Percentiles rank a stretch among this genome's conserved stretches.
These are phyloP conservation scores for Thuidium tamariscinum DNA, from an alignment of 225 moss, liverwort and hornwort species.

Conservation along the genomic window DNA sequence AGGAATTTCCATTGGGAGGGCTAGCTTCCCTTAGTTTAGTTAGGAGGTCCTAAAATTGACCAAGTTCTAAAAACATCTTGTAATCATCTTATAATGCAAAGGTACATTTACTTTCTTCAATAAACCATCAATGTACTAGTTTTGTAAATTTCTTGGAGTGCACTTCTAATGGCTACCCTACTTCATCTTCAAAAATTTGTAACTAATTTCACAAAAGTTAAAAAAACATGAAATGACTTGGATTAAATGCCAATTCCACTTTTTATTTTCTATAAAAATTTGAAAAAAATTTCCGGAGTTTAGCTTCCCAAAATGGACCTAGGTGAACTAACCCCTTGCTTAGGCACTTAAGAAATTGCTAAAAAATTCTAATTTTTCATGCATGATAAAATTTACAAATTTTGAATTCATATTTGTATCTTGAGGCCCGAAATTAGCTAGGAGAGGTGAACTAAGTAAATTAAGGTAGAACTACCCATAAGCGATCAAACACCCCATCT, in stretches of 20 bases:
- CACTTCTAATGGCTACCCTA: background rate
- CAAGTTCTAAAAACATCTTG: accelerated
- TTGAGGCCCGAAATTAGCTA: too few relatives aligned
- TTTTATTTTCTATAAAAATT: background rate
- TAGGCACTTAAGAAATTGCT: too few relatives aligned
- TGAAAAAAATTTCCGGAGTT: background rate
- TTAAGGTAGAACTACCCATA: too few relatives aligned
- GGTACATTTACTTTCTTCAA: background rate
- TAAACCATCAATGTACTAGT: background rate
- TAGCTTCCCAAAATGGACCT: too few relatives aligned
- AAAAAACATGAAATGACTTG: background rate
- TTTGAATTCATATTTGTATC: too few relatives aligned
- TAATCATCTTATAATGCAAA: background rate
- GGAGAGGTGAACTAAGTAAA: too few relatives aligned
- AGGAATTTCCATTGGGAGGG: accelerated
- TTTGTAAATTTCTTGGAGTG: accelerated
- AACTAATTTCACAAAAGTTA: background rate
- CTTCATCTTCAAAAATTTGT: background rate
- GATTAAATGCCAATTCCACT: background rate
- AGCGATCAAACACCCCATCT: too few relatives aligned
- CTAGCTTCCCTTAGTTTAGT: accelerated
- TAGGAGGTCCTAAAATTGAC: background rate
- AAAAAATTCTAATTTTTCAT: too few relatives aligned
- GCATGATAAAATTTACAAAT: too few relatives aligned
- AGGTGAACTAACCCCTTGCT: too few relatives aligned